phyloP scores from a whole-genome alignment of 225 moss, liverwort and hornwort genomes.

The Pleurozium schreberi region DNA sequence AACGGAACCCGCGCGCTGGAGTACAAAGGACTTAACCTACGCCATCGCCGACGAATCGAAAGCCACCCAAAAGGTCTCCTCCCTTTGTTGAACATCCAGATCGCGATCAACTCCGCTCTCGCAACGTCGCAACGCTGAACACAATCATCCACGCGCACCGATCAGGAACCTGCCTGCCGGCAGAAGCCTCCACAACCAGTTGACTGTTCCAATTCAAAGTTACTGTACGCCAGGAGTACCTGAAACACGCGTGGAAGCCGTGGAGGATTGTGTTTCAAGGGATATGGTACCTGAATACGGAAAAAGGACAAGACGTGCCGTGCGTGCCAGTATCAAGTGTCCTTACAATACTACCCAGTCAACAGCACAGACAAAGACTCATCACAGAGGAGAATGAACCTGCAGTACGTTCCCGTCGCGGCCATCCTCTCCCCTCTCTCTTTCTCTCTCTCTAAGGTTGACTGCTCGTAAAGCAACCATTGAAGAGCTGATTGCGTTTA shows the following conservation, averaged over 20 bases:
- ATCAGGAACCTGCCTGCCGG: neutral
- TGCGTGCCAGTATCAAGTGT: no score
- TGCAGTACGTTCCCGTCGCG: no score
- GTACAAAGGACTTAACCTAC: no score
- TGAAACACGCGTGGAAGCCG: neutral
- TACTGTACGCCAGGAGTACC: neutral
- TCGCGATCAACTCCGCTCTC: neutral
- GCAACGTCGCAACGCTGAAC: neutral
- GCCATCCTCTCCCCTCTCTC: no score
- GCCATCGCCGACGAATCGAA: neutral
- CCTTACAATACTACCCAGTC: no score
- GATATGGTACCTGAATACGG: neutral
- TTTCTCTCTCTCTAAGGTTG: no score
- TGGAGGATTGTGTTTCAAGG: neutral
- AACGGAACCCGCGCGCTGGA: neutral
- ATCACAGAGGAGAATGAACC: no score
- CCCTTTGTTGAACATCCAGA: no score
- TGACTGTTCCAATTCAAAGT: no score
- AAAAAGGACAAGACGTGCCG: neutral
- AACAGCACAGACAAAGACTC: no score
- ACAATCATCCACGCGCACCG: neutral
- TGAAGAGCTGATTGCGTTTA: no score
- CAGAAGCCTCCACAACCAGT: neutral
- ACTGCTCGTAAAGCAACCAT: no score
- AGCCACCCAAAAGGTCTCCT: neutral